Base-by-base conservation (phyloP, 2,329 filamentous ascomycete species). In the Sporothrix dimorphospora region DNA sequence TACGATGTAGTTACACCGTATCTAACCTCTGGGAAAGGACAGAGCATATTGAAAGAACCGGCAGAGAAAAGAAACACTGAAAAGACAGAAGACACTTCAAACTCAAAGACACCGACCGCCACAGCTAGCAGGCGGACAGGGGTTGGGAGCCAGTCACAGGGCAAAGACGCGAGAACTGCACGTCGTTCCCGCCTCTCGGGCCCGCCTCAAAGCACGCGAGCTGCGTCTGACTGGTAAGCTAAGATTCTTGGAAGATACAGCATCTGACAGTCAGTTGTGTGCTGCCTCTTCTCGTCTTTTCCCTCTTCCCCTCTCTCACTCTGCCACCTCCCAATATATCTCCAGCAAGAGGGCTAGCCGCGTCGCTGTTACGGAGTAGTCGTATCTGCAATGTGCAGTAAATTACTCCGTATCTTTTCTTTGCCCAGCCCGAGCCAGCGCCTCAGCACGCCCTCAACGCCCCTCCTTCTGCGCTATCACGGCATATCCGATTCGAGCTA, bases 151-250 rank as follows among this genome's bases (percentile, higher is more conserved):
- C 71, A 72, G 69, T 69, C 71, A 69, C 12, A 65, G 16, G 19
- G 55, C 45, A 57, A 65, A 53, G 66, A 72, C 71, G 71, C 71
- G 71, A 72, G 63, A 68, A 27, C 51, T 51, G 42, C 63, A 67
- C 63, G 16, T 67, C 63, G 24, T 51, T 34, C 55, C 66, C 53
- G 53, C 42, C 24, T 51, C 53, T 38, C 40, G 24, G 68, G 55
- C 65, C 55, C 55, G 47, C 27, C 19, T 30, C 27, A 67, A 45
- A 65, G 38, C 63, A 49, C 63, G 63, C 63, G 63, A 66, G 42
- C 63, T 34, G 42, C 42, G 4, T 45, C 16, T 34, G 63, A 47
- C 14, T 45, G 14, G 40, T 66, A n/a, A 49, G 47, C 19, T 49
- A n/a, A n/a, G n/a, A 47, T 47, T 5, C n/a, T 27, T 45, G 38